Conservation (phyloP, 148 eudicot species). For the Amaranthus hypochondriacus region DNA sequence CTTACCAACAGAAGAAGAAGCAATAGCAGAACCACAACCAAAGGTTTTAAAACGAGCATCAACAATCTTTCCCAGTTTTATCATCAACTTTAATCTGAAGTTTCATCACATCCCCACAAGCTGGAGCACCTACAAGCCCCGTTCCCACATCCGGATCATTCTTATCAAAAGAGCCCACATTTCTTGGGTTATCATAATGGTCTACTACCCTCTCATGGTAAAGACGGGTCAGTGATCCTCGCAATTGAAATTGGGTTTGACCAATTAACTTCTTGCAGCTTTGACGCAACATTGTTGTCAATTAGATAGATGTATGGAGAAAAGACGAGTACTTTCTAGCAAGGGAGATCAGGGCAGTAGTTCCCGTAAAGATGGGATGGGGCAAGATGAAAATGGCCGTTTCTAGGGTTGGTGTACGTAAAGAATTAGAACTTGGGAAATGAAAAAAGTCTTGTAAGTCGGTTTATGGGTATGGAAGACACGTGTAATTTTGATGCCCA, state of each 20-base stretch:
- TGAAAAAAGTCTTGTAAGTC: too few relatives aligned
- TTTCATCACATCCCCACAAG: too few relatives aligned
- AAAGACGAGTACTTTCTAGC: too few relatives aligned
- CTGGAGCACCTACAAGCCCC: too few relatives aligned
- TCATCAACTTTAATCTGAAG: constrained; percentile 78
- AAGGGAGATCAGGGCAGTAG: too few relatives aligned
- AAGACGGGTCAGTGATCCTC: constrained; percentile 20
- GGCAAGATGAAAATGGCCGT: too few relatives aligned
- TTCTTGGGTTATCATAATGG: constrained; percentile 81
- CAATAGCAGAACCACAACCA: constrained; percentile 92
- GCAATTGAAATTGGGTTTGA: constrained; percentile 21
- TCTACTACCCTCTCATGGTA: constrained; percentile 97
- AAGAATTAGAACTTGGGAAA: too few relatives aligned
- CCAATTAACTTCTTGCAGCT: constrained; percentile 35
- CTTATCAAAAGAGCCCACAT: constrained; percentile 89
- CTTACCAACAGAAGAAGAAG: constrained; percentile 82
- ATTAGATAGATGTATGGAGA: not conserved
- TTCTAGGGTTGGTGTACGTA: too few relatives aligned
- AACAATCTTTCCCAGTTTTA: constrained; percentile 60
- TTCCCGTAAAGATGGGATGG: too few relatives aligned
- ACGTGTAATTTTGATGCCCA: too few relatives aligned
- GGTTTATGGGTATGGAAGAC: too few relatives aligned
- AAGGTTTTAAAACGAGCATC: constrained; percentile 95
- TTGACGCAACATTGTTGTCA: constrained; percentile 25
- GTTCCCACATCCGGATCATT: constrained; percentile 42